A percentile compares a stretch with the other conserved stretches of the same genome.
Conservation (phyloP, 257 asterid species). For the Capsicum chinense region DNA sequence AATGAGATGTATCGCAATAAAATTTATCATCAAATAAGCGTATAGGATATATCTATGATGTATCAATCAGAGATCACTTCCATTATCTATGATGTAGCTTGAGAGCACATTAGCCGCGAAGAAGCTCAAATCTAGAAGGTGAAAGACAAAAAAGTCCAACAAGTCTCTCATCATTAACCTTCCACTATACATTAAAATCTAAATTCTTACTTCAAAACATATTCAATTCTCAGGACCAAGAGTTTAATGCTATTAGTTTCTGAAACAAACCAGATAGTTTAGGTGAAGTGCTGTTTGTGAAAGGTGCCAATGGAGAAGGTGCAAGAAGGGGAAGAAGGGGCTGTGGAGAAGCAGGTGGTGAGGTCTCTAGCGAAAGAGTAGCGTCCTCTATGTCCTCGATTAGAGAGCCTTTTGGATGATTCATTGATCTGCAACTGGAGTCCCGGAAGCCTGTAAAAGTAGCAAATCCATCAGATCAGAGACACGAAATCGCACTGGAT, state of each 20-base stretch:
- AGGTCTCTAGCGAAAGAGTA: conserved; percentile 60
- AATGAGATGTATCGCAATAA: background rate
- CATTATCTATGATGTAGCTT: background rate
- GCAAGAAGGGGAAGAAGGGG: conserved; percentile 92
- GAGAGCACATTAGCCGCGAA: background rate
- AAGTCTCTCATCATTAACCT: background rate
- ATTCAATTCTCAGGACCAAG: background rate
- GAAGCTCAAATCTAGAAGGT: background rate
- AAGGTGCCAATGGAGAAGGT: conserved; percentile 94
- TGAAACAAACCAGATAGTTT: conserved; percentile 80
- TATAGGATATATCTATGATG: conserved; percentile 6
- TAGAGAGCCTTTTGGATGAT: conserved; percentile 42
- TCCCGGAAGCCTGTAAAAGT: conserved; percentile 57
- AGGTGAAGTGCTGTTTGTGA: conserved; percentile 82
- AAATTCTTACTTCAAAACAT: too few species aligned
- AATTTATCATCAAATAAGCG: background rate
- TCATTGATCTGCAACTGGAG: conserved; percentile 39
- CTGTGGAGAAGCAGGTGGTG: conserved; percentile 73
- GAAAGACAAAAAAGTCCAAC: background rate
- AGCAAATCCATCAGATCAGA: conserved; percentile 26
- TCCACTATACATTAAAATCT: too few species aligned
- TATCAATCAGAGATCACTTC: background rate
- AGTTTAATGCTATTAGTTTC: conserved; percentile 19
- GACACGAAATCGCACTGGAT: background rate
- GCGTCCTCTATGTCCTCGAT: conserved; percentile 50